Base-by-base conservation (phyloP, 2,329 filamentous ascomycete species). In the Pestalotiopsis sp. region DNA sequence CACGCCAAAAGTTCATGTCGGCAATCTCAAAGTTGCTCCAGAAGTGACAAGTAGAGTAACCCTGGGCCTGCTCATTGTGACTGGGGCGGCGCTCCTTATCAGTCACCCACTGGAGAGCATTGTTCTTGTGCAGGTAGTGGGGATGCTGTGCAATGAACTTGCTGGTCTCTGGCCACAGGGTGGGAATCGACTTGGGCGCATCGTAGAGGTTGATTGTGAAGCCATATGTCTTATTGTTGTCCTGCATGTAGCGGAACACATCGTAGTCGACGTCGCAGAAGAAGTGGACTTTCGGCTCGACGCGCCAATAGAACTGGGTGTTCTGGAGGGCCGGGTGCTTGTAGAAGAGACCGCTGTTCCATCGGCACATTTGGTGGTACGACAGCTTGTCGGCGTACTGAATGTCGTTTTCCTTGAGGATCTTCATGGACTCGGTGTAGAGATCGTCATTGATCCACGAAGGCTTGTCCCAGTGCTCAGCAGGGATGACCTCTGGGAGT, bases 241-340 rank as follows among this genome's bases (percentile, higher is more conserved):
- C 96, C 76, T 93, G 89, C 96, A 99, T 98, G 84, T 94, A 99
- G 72, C 93, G 91, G 87, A 99, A 99, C 65, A 99, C 92, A 78
- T 99, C 96, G 82, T 99, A 99, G 82, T 99, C 96, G 71, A 99
- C 87, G 76, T 98, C 93, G 86, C 96, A 99, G 88, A 98, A 99
- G 87, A 98, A 99, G 82, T 98, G 94, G 58, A 99, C 96, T 73
- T 98, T 97, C 65, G 96, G 96, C 80, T 99, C 96, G 62, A 99
- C 96, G 69, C 96, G 93, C 96, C 96, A 99, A 86, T 99, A 99
- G 86, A 93, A 99, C 74, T 94, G 93, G 72, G 88, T 90, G 75
- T 96, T 82, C 72, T 90, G 85, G 68, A 99, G 88, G 0, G 94
- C 95, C 0, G 94, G 94, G 81, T 99, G 96, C 78, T 96, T 94